Conservation (phyloP, 164 flowering plant species). For the Vitis cinerea region DNA sequence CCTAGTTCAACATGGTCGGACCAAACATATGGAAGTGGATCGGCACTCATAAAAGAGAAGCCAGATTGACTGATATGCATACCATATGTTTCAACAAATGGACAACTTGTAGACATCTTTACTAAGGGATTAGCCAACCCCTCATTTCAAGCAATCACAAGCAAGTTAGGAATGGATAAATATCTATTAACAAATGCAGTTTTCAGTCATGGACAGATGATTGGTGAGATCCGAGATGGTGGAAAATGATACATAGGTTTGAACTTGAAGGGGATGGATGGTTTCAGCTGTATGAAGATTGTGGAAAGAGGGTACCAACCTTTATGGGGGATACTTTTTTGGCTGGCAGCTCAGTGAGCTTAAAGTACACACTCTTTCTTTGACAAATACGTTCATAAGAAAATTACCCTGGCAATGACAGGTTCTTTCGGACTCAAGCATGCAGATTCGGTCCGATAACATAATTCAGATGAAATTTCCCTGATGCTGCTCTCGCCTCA, state of each 20-base stretch:
- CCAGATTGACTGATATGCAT: too few relatives aligned
- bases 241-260: constrained; percentile 58
- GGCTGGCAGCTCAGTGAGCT: constrained; percentile 60
- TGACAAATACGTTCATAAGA: constrained; percentile 74
- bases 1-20: too few relatives aligned
- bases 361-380: constrained; percentile 66
- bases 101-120: too few relatives aligned
- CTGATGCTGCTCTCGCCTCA: background rate
- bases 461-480: background rate
- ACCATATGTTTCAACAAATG: too few relatives aligned
- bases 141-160: too few relatives aligned
- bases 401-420: constrained; percentile 54
- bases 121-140: too few relatives aligned
- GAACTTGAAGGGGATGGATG: constrained; percentile 53
- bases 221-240: constrained; percentile 56
- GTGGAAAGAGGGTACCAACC: constrained; percentile 56
- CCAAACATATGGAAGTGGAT: too few relatives aligned
- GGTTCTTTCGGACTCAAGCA: constrained; percentile 54
- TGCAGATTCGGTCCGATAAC: constrained; percentile 14
- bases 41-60: too few relatives aligned
- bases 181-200: constrained; percentile 41
- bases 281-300: constrained; percentile 50
- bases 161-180: too few relatives aligned
- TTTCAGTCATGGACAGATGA: constrained; percentile 56
- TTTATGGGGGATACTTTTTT: constrained; percentile 53